These are phyloP conservation scores for Eucalyptus sp. DNA, from an alignment of 345 rosid genomes.

Conservation along the genomic window DNA sequence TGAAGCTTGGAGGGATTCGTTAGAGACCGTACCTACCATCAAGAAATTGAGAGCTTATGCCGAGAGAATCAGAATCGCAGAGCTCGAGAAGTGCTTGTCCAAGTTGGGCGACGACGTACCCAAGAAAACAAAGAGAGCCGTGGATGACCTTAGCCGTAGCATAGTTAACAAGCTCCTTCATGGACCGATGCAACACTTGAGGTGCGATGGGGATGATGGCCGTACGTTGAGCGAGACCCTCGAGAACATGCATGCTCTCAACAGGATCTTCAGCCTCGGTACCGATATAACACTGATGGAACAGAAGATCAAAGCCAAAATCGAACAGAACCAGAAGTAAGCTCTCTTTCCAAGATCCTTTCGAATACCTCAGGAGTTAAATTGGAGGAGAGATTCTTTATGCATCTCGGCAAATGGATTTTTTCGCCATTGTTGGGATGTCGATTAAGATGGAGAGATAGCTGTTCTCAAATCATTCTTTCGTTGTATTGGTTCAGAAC, in stretches of 20 bases:
- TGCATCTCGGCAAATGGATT: neutral
- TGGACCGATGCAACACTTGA: conserved; percentile 97
- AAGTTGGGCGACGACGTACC: conserved; percentile 88
- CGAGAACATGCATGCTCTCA: conserved; percentile 97
- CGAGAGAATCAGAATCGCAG: conserved; percentile 69
- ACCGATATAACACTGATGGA: conserved; percentile 62
- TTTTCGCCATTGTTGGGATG: neutral
- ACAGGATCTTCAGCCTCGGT: conserved; percentile 87
- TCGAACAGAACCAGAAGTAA: conserved; percentile 40
- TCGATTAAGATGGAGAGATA: neutral
- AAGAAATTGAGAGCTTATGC: conserved; percentile 92
- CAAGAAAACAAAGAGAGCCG: conserved; percentile 76
- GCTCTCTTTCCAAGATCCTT: neutral
- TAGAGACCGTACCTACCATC: conserved; percentile 93
- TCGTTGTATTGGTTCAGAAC: neutral
- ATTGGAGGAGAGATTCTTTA: conserved; percentile 7
- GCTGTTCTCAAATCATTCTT: neutral
- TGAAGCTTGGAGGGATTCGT: conserved; percentile 91
- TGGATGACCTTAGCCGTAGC: conserved; percentile 88
- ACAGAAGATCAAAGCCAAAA: conserved; percentile 77
- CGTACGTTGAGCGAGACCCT: conserved; percentile 74
- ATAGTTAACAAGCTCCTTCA: conserved; percentile 92
- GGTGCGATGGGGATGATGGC: conserved; percentile 83
- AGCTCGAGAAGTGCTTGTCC: conserved; percentile 84
- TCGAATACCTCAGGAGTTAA: neutral